These are phyloP conservation scores for Beta macrorhiza DNA, from an alignment of 179 eudicot genomes.

Conservation along the genomic window DNA sequence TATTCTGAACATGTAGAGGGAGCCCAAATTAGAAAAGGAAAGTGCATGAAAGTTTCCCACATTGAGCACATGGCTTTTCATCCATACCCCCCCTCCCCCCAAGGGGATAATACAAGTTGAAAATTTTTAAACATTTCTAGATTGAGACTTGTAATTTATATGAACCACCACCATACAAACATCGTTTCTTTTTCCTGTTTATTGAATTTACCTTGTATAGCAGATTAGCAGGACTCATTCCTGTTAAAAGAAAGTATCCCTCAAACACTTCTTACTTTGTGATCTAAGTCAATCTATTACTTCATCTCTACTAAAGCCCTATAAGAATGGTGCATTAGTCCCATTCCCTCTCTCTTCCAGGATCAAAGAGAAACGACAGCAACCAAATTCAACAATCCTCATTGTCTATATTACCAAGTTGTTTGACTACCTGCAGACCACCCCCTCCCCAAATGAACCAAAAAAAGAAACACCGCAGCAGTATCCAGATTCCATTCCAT, in stretches of 20 bases:
- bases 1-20: not conserved
- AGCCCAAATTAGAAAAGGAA: not conserved
- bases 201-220: slow-evolving; percentile 4
- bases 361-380: not conserved
- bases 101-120: not conserved
- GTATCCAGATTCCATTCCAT: not conserved
- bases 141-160: not conserved
- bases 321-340: not conserved
- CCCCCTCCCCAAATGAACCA: too few relatives aligned
- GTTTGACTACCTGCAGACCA: not conserved
- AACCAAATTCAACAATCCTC: not conserved
- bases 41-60: not conserved
- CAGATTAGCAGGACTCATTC: not conserved
- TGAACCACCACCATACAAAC: not conserved
- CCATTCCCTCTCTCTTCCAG: not conserved
- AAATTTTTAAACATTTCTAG: too few relatives aligned
- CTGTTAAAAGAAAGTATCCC: not conserved
- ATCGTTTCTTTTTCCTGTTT: not conserved
- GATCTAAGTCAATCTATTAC: not conserved
- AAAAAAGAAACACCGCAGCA: not conserved
- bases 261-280: not conserved
- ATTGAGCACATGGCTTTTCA: not conserved
- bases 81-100: not conserved
- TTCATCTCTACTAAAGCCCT: not conserved
- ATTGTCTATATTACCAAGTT: not conserved